Percentiles rank a stretch among this genome's conserved stretches.
Conservation (phyloP, 352 stramenopile genomes). For the Globisporangium uncinulatum region DNA sequence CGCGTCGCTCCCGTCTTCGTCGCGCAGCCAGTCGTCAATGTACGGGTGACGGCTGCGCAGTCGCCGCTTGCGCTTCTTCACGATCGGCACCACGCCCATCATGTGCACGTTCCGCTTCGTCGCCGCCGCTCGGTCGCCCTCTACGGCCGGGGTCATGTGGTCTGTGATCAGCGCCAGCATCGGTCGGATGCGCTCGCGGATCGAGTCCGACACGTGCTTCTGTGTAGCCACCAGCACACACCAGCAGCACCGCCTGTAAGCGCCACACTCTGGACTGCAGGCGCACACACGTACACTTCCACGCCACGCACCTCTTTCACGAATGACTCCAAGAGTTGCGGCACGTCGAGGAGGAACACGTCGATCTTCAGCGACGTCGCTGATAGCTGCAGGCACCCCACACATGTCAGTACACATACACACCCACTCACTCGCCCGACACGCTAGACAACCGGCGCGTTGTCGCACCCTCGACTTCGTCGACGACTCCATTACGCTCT, state of each 20-base stretch:
- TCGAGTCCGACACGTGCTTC: constrained; percentile 17
- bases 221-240: constrained; percentile 8
- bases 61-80: constrained; percentile 43
- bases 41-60: constrained; percentile 63
- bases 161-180: constrained; percentile 36
- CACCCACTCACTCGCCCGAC: no score
- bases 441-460: background rate
- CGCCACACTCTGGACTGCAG: background rate
- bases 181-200: constrained; percentile 22
- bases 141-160: constrained; percentile 21
- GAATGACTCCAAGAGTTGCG: constrained; percentile 25
- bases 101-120: constrained; percentile 27
- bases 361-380: constrained; percentile 55
- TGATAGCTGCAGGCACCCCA: constrained; percentile 25
- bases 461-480: constrained; percentile 35
- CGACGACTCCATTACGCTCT: constrained; percentile 30
- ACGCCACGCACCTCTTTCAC: constrained; percentile 29
- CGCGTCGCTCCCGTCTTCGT: constrained; percentile 63
- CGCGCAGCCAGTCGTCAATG: constrained; percentile 70
- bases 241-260: background rate
- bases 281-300: background rate
- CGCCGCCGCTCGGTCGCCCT: constrained; percentile 5
- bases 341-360: constrained; percentile 57
- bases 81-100: constrained; percentile 48
- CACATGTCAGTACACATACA: background rate